Evolutionary conservation across 441 rosid genomes (phyloP), one percentile per base, ranked within the genome.

Genomic region (Aleurites moluccanus): DNA sequence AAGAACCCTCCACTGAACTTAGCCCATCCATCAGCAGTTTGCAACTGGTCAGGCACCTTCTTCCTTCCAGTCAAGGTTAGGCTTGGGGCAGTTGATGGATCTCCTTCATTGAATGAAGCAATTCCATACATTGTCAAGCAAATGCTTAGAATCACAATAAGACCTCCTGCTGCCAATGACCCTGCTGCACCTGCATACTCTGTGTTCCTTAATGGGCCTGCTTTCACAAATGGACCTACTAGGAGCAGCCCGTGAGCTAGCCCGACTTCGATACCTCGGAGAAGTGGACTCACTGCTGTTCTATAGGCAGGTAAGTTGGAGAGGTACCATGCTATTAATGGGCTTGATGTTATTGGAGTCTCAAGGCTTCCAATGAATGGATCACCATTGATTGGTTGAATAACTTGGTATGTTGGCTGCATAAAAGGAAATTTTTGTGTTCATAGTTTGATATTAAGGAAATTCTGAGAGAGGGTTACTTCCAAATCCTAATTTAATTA

Each of bases 361-460:
- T 95, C 99, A 2, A 95, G 90, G 80, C 96, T 93, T 75, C 97
- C 99, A 16, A 93, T 91, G 90, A 93, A 96, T 1, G 99, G 99
- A 74, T 96, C 99, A 2, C 98, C 99, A 50, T 96, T 96, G 83
- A 96, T 91, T 70, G 99, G 99, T 82, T 96, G 90, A 56, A 96
- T 14, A 71, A 96, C 99, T 86, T 96, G 98, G 83, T 83, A 96
- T 15, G 92, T 91, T 80, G 95, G 92, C 97, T 92, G 91, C 79
- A 78, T 30, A 47, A 16, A 10, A 38, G 1, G 40, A 52, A 16
- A 52, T 52, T 49, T 14, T 1, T 49, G 6, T 35, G 40, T 35
- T 35, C 40, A 35, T 35, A 3, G 40, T 35, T 6, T 35, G 40
- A 35, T 35, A 35, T n/a, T n/a, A n/a, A n/a, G n/a, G n/a, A n/a